Conservation (phyloP, 139 green algal species). For the Tetradesmus obliquus region DNA sequence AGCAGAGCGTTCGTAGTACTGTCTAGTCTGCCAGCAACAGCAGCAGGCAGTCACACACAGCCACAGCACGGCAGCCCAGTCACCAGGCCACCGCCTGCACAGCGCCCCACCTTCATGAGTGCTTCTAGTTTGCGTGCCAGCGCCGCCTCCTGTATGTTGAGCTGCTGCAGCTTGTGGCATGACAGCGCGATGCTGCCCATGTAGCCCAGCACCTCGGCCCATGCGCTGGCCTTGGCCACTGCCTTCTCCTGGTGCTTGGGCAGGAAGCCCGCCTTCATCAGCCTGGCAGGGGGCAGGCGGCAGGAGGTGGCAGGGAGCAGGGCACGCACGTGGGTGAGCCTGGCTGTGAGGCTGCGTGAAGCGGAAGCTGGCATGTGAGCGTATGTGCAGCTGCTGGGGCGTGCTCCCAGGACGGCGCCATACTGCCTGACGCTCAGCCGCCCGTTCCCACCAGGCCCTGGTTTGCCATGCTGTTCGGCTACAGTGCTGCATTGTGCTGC, state of each 20-base stretch:
- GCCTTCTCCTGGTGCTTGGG: slow-evolving; percentile 59
- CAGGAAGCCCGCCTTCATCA: slow-evolving; percentile 86
- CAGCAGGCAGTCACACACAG: neutral
- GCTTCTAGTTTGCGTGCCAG: slow-evolving; percentile 39
- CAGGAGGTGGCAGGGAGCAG: neutral
- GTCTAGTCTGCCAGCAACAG: neutral
- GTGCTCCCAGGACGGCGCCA: no score
- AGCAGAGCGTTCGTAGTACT: neutral
- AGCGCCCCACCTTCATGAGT: neutral
- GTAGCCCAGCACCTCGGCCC: slow-evolving; percentile 84
- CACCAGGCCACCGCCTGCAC: neutral
- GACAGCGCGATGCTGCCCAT: slow-evolving; percentile 74
- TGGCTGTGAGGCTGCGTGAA: neutral
- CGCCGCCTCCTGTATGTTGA: slow-evolving; percentile 64
- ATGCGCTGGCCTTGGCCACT: slow-evolving; percentile 67
- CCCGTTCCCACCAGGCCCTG: no score
- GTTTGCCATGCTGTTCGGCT: no score
- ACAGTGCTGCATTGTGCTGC: no score
- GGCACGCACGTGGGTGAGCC: neutral
- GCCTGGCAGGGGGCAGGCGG: slow-evolving; percentile 52
- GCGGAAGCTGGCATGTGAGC: no score
- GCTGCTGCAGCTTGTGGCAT: slow-evolving; percentile 48
- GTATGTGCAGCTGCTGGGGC: no score
- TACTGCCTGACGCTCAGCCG: no score
- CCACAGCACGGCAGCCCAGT: neutral